These are phyloP conservation scores for Chlorella vulgaris DNA, from an alignment of 139 green algal genomes.

Conservation along the genomic window DNA sequence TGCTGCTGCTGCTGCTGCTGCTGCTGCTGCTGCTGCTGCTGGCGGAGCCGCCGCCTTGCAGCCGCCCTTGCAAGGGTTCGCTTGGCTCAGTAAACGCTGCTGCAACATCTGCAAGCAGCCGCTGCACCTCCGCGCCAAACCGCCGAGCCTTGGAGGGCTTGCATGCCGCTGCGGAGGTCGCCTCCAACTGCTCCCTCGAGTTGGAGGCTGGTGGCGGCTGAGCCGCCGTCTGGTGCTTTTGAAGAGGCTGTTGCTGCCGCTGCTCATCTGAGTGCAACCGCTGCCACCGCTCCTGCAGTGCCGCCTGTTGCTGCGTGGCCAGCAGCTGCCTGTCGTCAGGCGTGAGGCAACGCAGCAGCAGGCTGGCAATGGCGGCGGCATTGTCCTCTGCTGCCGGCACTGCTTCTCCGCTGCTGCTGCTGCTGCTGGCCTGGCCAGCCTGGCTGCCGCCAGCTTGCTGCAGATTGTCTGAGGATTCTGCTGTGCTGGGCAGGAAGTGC, in stretches of 20 bases:
- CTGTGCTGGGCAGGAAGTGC: constrained; percentile 20
- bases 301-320: background rate
- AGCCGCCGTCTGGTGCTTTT: background rate
- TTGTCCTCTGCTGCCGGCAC: background rate
- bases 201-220: background rate
- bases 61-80: background rate
- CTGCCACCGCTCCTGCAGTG: background rate
- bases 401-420: no score
- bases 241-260: background rate
- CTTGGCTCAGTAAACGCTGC: no score
- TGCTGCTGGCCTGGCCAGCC: no score
- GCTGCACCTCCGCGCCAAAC: background rate
- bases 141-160: background rate
- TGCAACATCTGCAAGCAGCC: background rate
- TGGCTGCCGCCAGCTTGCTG: background rate
- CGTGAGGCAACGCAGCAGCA: background rate
- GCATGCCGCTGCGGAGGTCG: no score
- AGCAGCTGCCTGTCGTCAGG: background rate
- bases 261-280: background rate
- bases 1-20: background rate
- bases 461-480: no score
- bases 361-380: background rate
- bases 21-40: background rate
- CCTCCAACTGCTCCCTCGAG: no score
- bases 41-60: background rate